Evolutionary conservation across 768 basidiomycete genomes (phyloP).

Genomic region (Rhizopogon vesiculosus): DNA sequence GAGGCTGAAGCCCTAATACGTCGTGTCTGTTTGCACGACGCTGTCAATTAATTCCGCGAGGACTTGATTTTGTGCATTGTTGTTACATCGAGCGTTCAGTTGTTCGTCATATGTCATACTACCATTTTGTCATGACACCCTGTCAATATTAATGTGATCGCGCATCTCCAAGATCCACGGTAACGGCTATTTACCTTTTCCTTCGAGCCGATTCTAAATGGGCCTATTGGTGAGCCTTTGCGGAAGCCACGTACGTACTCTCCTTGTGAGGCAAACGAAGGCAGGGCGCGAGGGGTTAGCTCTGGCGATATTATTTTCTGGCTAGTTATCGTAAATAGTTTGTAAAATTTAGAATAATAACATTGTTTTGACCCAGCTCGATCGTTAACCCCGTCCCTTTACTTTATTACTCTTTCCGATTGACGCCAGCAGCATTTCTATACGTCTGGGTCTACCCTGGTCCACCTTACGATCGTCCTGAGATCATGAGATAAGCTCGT

Average conservation of each 20-base stretch:
- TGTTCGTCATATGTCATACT: neutral
- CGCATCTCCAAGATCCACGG: neutral
- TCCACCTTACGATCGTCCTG: neutral
- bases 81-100: neutral
- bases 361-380: neutral
- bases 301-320: neutral
- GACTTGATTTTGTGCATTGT: neutral
- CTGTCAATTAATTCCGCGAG: neutral
- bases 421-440: neutral
- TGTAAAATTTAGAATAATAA: neutral
- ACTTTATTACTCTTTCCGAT: neutral
- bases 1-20: too few species aligned
- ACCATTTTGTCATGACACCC: constrained; percentile 1
- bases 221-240: neutral
- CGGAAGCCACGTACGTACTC: neutral
- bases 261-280: neutral
- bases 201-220: neutral
- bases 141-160: constrained; percentile 1
- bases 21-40: neutral
- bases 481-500: neutral
- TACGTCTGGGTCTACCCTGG: neutral
- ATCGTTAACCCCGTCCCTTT: neutral
- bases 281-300: neutral
- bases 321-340: neutral
- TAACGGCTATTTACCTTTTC: constrained; percentile 1